phyloP scores from a whole-genome alignment of 169 alveolate genomes.

The Plasmodium inui region DNA sequence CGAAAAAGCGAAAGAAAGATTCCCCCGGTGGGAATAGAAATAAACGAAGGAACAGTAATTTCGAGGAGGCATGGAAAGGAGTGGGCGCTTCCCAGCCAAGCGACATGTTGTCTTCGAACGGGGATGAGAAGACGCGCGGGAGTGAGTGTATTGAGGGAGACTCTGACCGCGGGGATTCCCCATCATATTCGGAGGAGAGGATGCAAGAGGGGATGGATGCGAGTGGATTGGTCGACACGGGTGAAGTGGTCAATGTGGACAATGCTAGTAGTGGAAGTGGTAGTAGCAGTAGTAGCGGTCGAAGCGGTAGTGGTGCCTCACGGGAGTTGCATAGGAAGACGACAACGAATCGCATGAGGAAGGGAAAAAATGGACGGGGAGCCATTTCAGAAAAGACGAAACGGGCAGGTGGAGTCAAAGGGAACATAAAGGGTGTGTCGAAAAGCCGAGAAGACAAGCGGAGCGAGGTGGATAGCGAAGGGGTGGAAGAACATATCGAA shows the following conservation, averaged over 20 bases:
- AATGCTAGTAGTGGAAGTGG: neutral
- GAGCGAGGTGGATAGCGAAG: neutral
- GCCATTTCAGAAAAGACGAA: neutral
- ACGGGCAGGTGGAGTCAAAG: neutral
- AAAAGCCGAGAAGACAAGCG: neutral
- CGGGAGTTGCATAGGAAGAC: neutral
- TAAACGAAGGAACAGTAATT: neutral
- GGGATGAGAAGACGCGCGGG: neutral
- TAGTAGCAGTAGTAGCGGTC: neutral
- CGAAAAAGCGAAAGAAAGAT: neutral
- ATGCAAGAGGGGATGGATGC: neutral
- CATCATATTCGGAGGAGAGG: neutral
- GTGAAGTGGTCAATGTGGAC: neutral
- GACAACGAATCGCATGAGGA: neutral
- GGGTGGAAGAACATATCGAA: neutral
- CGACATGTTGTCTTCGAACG: neutral
- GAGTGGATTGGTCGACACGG: neutral
- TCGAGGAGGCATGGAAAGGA: slow-evolving; percentile 4
- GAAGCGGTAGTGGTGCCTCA: neutral
- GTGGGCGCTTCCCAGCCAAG: neutral
- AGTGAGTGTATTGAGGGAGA: neutral
- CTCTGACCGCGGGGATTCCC: neutral
- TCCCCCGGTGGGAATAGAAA: neutral
- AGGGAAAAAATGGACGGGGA: neutral
- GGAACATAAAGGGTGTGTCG: neutral